These are phyloP conservation scores for Vaccinium corymbosum DNA, from an alignment of 148 eudicot genomes.

Conservation along the genomic window DNA sequence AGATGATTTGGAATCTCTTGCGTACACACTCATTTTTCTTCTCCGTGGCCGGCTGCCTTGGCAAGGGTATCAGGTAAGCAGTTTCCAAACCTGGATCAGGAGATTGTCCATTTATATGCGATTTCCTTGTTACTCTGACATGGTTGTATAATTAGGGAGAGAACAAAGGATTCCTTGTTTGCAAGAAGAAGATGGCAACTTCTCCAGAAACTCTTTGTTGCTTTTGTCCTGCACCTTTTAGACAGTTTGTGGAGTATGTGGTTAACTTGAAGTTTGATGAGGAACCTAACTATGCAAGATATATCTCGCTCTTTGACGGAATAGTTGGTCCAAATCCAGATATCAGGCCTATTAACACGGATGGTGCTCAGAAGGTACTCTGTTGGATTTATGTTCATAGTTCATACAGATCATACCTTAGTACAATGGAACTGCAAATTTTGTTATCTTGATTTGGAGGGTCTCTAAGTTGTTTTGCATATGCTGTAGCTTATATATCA, in stretches of 20 bases:
- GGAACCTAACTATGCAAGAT: slow-evolving; percentile 88
- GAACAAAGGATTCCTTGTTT: slow-evolving; percentile 87
- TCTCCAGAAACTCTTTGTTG: slow-evolving; percentile 81
- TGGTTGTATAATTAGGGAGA: slow-evolving; percentile 53
- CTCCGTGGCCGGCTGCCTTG: slow-evolving; percentile 93
- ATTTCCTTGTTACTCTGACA: slow-evolving; percentile 12
- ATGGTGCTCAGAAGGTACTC: slow-evolving; percentile 93
- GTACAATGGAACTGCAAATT: neutral
- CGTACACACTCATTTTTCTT: slow-evolving; percentile 86
- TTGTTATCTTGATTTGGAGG: neutral
- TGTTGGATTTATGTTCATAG: neutral
- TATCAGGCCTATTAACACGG: slow-evolving; percentile 89
- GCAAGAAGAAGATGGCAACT: slow-evolving; percentile 96
- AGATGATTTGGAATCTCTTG: slow-evolving; percentile 97
- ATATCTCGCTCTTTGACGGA: slow-evolving; percentile 85
- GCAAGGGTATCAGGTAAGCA: slow-evolving; percentile 83
- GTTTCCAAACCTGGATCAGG: slow-evolving; percentile 1
- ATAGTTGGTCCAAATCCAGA: slow-evolving; percentile 92
- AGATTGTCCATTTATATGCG: slow-evolving; percentile 1
- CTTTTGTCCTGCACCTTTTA: slow-evolving; percentile 78
- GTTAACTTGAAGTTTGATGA: slow-evolving; percentile 94
- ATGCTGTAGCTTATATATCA: slow-evolving; percentile 63
- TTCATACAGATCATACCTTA: neutral
- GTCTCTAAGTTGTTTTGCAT: slow-evolving; percentile 7
- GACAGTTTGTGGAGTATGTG: slow-evolving; percentile 73